phyloP scores from a whole-genome alignment of 257 asterid species.

The Fraxinus excelsior region DNA sequence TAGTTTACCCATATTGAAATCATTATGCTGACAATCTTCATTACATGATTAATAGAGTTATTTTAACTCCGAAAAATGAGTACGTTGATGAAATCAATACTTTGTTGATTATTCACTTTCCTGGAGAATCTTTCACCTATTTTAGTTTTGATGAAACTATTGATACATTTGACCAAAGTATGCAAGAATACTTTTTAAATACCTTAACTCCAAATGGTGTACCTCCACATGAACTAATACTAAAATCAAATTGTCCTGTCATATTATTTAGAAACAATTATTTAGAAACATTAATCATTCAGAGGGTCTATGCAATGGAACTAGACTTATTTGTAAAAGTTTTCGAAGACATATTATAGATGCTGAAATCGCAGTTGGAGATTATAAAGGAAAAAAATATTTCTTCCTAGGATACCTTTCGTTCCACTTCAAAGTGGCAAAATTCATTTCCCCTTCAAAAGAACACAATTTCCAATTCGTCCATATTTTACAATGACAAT shows the following conservation, averaged over 20 bases:
- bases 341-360: no score
- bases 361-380: background rate
- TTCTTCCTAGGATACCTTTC: background rate
- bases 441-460: background rate
- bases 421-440: background rate
- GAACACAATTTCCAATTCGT: background rate
- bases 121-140: background rate
- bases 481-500: background rate
- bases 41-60: no score
- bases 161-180: background rate
- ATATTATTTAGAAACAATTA: no score
- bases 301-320: background rate
- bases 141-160: background rate
- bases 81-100: background rate
- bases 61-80: background rate
- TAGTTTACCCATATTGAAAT: no score
- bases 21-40: no score
- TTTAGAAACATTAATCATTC: background rate
- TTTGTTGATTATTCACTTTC: background rate
- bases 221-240: background rate
- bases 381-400: background rate
- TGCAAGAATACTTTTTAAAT: background rate
- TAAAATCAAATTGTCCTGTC: conserved; percentile 6
- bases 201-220: background rate
- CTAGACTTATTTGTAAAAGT: background rate